Base-by-base conservation (phyloP, 176 grass and related monocot genomes). In the Alopecurus myosuroides region DNA sequence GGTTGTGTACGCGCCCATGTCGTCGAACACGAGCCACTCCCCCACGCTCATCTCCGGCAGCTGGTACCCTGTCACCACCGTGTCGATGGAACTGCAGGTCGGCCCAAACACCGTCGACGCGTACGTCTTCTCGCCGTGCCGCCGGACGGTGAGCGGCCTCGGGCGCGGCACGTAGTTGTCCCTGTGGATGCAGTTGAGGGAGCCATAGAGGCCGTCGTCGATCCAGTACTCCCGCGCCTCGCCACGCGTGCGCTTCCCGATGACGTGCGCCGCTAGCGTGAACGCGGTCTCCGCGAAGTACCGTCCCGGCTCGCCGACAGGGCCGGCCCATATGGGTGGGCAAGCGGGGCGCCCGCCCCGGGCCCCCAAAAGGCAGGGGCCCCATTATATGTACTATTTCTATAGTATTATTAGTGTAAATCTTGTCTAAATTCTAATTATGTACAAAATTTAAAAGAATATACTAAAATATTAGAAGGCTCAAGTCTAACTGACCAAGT, bases 181-280 rank as follows among this genome's bases (percentile, higher is more conserved):
- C 3, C 41, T 26, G 36, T 3, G 22, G 35, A 78, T 9, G n/a
- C 76, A 78, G 4, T 17, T 11, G 35, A 78, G 76, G 13, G 76
- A 9, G 52, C 76, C 76, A 8, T 25, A 58, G 6, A 78, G 6
- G n/a, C 76, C 53, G n/a, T 78, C 76, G 36, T 78, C 76, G 52
- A 78, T 78, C 76, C 76, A 78, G 76, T 78, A 78, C 31, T 78
- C 52, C 31, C 34, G 76, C 22, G 28, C 35, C n/a, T 60, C 52
- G 22, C 52, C 52, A 52, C 52, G 76, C 3, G 52, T 58, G 35
- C 52, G 51, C 76, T 60, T 77, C 13, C 76, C 52, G 52, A 77
- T 17, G 22, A 77, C 11, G 6, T 52, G 76, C 76, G 53, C 35
- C 7, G 52, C 76, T 1, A 78, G 11, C 3, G 76, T 11, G 52